Percentiles rank a stretch among this genome's conserved stretches.
These are phyloP conservation scores for Fusarium sp. DNA, from an alignment of 2,329 filamentous ascomycete species.

Conservation along the genomic window DNA sequence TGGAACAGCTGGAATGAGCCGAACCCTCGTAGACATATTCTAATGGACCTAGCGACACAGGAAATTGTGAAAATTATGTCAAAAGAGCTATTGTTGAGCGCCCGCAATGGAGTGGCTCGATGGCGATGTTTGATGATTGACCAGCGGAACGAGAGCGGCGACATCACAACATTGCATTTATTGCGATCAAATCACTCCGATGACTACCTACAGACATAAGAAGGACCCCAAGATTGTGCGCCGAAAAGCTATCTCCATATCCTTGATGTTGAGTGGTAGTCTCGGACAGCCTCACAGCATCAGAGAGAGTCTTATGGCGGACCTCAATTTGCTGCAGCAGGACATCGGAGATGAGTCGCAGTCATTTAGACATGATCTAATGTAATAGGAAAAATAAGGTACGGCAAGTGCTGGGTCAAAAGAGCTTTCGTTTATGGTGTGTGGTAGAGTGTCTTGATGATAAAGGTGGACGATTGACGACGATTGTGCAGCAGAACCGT, in stretches of 20 bases:
- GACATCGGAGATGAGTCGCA: background rate
- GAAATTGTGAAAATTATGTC: accelerated
- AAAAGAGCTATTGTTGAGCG: background rate
- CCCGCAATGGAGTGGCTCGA: background rate
- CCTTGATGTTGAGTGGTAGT: background rate
- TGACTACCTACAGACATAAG: accelerated
- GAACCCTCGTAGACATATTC: accelerated
- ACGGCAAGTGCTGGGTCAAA: accelerated
- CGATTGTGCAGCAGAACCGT: background rate
- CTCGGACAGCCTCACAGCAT: no score
- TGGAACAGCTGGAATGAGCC: accelerated
- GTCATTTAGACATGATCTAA: background rate
- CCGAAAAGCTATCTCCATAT: accelerated
- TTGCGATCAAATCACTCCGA: accelerated
- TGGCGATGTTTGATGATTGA: background rate
- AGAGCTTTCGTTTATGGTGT: background rate
- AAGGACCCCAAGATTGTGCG: accelerated
- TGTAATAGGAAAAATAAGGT: accelerated
- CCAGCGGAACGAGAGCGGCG: background rate
- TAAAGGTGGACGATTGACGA: background rate
- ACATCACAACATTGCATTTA: background rate
- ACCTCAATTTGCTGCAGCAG: background rate
- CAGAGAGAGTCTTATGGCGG: accelerated
- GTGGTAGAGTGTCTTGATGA: background rate
- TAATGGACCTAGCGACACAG: background rate